Base-by-base conservation (phyloP, 2,329 filamentous ascomycete species). In the Colletotrichum sublineola region DNA sequence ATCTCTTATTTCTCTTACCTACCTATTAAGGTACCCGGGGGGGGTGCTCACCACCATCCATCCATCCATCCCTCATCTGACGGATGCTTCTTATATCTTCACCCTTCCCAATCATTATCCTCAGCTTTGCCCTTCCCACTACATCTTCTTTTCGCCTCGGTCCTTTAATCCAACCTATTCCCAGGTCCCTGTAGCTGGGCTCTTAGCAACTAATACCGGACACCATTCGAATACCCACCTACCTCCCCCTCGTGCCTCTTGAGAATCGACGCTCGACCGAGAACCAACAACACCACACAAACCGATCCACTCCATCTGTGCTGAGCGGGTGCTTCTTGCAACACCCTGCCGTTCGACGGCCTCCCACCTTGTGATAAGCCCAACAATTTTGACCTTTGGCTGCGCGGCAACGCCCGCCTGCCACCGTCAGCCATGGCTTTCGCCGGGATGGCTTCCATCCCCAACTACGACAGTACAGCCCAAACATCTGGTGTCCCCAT, bases 391-490 rank as follows among this genome's bases (percentile, higher is more conserved):
- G 50, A 20, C 2, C 38, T 31, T 42, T 44, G 48, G 67, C 44
- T 58, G n/a, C 57, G 42, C 61, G 52, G 67, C n/a, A n/a, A 20
- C 53, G 14, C 29, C 53, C 33, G n/a, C 29, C 18, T 15, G 1
- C 61, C 33, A 52, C 53, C 2, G 44, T n/a, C 20, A 44, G 38
- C 20, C 24, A 86, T 86, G 84, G 83, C 84, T 62, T 82, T 85
- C 67, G 77, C 81, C 63, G 83, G 81, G n/a, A 61, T 77, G 68
- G 76, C 78, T 40, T 79, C 80, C 76, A 80, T 82, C 75, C 85
- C 85, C 70, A 82, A 84, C 76, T 85, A 87, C 77, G 87, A 88
- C 77, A 81, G 80, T 75, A 86, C 86, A 36, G 83, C 84, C 14
- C 83, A 85, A 74, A 79, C 76, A 15, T 79, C 80, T 20, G 85